Evolutionary conservation across 1,284 basidiomycete species (phyloP).

Genomic region (Leucoagaricus sp.): DNA sequence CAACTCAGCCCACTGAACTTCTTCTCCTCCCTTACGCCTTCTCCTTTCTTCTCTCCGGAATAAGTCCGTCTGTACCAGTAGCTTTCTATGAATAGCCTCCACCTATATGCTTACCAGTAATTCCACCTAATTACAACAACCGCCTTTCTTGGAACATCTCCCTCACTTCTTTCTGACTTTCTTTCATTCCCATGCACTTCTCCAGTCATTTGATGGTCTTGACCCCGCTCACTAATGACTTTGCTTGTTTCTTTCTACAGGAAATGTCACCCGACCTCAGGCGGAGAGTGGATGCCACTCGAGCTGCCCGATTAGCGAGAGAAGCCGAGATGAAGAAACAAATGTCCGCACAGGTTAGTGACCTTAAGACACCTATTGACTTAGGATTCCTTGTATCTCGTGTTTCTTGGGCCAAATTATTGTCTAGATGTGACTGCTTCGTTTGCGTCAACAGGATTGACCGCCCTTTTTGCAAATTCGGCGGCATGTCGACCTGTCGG

Average conservation of each 20-base stretch:
- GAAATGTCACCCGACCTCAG: slow-evolving; percentile 68
- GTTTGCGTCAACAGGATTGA: too few species aligned
- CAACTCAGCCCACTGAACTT: slow-evolving; percentile 10
- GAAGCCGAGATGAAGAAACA: slow-evolving; percentile 59
- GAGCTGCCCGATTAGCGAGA: slow-evolving; percentile 53
- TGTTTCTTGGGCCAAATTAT: too few species aligned
- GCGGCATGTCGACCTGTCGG: too few species aligned
- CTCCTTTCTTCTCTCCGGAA: slow-evolving; percentile 13
- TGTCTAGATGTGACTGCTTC: too few species aligned
- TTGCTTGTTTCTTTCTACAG: slow-evolving; percentile 32
- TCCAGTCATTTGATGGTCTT: neutral
- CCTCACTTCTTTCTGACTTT: slow-evolving; percentile 11
- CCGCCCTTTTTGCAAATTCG: too few species aligned
- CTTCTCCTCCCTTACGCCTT: slow-evolving; percentile 13
- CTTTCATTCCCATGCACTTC: slow-evolving; percentile 6
- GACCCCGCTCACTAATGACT: neutral
- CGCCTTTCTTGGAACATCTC: slow-evolving; percentile 11
- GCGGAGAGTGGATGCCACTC: slow-evolving; percentile 64
- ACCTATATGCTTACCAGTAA: neutral
- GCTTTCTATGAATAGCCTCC: slow-evolving; percentile 9
- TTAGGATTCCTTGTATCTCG: neutral
- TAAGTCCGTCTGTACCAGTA: slow-evolving; percentile 8
- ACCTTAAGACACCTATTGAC: neutral
- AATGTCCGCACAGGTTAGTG: slow-evolving; percentile 50
- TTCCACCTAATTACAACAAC: neutral